Evolutionary conservation across 1,284 basidiomycete genomes (phyloP).

Genomic region (Hemileia vastatrix): DNA sequence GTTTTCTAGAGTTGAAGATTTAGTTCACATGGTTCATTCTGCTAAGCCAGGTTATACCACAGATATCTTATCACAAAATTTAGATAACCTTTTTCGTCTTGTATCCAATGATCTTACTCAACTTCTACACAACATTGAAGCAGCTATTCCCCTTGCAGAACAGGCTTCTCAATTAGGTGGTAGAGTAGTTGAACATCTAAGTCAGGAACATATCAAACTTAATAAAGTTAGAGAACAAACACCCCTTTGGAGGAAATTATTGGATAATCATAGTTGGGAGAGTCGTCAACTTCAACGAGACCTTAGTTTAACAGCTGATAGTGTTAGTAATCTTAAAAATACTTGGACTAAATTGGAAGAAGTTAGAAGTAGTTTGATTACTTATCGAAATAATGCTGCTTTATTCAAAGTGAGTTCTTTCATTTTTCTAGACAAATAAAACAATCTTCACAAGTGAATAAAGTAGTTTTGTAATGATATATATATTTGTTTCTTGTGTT

Average conservation of each 20-base stretch:
- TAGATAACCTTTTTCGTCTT: conserved; percentile 30
- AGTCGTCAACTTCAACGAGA: conserved; percentile 29
- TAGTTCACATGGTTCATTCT: conserved; percentile 25
- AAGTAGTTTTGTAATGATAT: too few species aligned
- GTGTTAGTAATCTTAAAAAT: conserved; percentile 24
- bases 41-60: conserved; percentile 14
- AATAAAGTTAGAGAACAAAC: conserved; percentile 17
- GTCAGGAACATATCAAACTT: conserved; percentile 17
- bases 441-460: background rate
- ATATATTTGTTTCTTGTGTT: background rate
- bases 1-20: conserved; percentile 33
- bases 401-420: conserved; percentile 6
- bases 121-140: conserved; percentile 31
- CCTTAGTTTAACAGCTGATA: conserved; percentile 28
- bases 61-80: conserved; percentile 24
- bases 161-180: conserved; percentile 28
- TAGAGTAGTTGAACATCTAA: conserved; percentile 22
- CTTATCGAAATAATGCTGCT: conserved; percentile 26
- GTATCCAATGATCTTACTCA: conserved; percentile 23
- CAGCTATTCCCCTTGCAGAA: conserved; percentile 27
- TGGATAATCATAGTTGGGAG: conserved; percentile 23
- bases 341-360: conserved; percentile 27
- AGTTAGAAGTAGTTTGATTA: conserved; percentile 26
- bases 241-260: conserved; percentile 22
- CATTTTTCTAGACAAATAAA: background rate